These are phyloP conservation scores for Boletus vermiculosoides DNA, from an alignment of 768 basidiomycete genomes.

Conservation along the genomic window DNA sequence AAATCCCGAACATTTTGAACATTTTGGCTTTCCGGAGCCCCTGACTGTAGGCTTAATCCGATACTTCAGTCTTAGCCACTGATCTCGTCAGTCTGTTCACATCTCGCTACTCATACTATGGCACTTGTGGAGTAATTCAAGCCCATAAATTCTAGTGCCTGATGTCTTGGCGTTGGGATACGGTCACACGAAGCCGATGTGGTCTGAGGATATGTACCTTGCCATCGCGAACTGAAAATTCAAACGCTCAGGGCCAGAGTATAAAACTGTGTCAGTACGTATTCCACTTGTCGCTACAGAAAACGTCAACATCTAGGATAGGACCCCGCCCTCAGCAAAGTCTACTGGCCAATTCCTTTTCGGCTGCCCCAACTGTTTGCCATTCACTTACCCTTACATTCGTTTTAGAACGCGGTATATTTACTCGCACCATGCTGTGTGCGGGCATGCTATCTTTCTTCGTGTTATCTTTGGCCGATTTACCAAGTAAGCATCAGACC, in stretches of 20 bases:
- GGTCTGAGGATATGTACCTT: not conserved
- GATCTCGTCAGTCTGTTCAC: no score
- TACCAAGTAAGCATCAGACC: not conserved
- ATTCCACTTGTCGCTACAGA: not conserved
- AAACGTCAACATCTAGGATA: not conserved
- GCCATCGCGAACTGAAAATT: not conserved
- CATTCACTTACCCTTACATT: not conserved
- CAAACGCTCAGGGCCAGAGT: not conserved
- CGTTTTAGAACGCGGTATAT: not conserved
- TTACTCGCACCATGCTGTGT: not conserved
- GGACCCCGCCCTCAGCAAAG: not conserved
- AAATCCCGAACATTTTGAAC: no score
- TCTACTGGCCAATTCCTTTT: not conserved
- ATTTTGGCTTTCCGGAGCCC: no score
- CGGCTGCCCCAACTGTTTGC: no score
- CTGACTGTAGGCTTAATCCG: no score
- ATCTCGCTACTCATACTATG: no score
- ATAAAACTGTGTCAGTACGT: not conserved
- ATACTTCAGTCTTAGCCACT: no score
- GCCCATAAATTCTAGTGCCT: no score
- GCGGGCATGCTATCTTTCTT: not conserved
- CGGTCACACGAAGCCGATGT: not conserved
- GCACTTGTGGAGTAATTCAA: no score
- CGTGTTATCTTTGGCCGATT: no score
- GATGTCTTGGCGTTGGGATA: no score